These are phyloP conservation scores for Sphaerobolus stellatus DNA, from an alignment of 1,284 basidiomycete genomes.

Conservation along the genomic window DNA sequence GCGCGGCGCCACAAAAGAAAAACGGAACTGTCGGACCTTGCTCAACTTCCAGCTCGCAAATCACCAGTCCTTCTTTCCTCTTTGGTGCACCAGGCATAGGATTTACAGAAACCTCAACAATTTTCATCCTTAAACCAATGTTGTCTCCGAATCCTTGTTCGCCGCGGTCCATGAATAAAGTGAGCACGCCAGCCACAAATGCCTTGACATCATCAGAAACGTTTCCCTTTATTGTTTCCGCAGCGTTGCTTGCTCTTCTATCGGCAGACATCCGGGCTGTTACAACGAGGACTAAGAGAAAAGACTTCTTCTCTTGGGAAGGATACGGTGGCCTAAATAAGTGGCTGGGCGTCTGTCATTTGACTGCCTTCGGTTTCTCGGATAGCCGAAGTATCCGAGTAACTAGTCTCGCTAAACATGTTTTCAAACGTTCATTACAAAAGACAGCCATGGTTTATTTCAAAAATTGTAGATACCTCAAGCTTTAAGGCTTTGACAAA, in stretches of 20 bases:
- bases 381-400: too few species aligned
- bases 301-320: too few species aligned
- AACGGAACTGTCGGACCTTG: constrained; percentile 1
- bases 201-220: constrained; percentile 2
- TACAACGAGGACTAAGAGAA: too few species aligned
- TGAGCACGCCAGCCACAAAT: background rate
- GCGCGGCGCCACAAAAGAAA: background rate
- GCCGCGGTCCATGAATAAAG: background rate
- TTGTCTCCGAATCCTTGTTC: constrained; percentile 3
- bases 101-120: constrained; percentile 3
- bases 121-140: constrained; percentile 1
- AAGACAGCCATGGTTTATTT: too few species aligned
- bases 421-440: too few species aligned
- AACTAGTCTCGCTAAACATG: too few species aligned
- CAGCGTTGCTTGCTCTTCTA: background rate
- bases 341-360: too few species aligned
- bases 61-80: constrained; percentile 4
- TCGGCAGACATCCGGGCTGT: too few species aligned
- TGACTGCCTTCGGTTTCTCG: too few species aligned
- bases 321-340: too few species aligned
- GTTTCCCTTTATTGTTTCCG: constrained; percentile 1
- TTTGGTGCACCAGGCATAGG: background rate
- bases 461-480: too few species aligned
- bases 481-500: too few species aligned
- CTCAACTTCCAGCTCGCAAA: constrained; percentile 5